Evolutionary conservation across 2,329 filamentous ascomycete genomes (phyloP).

Genomic region (Claviceps sp.): DNA sequence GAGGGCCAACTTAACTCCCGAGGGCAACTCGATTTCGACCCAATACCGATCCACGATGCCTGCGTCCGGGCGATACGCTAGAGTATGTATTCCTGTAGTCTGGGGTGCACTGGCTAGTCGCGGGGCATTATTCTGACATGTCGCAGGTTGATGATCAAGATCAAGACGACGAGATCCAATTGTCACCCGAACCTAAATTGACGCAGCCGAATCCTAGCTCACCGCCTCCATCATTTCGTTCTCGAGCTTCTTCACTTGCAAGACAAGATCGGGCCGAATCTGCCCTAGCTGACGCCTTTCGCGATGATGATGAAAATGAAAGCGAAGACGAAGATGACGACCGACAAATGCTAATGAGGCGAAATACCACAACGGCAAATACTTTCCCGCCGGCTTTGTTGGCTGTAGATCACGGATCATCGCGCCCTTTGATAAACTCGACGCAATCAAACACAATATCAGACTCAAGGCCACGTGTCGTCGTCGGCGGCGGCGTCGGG

Average conservation of each 20-base stretch:
- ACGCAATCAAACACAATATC: constrained; percentile 15
- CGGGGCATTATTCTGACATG: not conserved
- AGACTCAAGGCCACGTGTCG: constrained; percentile 26
- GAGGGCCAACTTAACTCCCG: not conserved
- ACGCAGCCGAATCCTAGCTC: constrained; percentile 38
- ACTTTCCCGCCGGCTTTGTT: constrained; percentile 7
- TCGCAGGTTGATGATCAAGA: constrained; percentile 43
- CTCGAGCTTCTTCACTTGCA: constrained; percentile 51
- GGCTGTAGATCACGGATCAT: not conserved
- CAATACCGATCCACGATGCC: constrained; percentile 28
- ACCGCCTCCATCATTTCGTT: constrained; percentile 77
- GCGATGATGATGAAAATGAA: constrained; percentile 69
- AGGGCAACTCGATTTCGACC: not conserved
- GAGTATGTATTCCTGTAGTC: constrained; percentile 28
- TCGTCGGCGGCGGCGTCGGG: constrained; percentile 61
- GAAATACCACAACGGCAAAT: constrained; percentile 28
- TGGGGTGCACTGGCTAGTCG: no score
- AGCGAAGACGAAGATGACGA: constrained; percentile 66
- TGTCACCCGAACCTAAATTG: constrained; percentile 15
- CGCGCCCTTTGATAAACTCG: constrained; percentile 10
- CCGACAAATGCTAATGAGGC: constrained; percentile 72
- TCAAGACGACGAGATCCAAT: constrained; percentile 29
- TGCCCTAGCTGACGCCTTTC: constrained; percentile 87
- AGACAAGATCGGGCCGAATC: constrained; percentile 46
- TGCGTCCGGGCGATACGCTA: constrained; percentile 34